Base-by-base conservation (phyloP, 495 filamentous ascomycete species). In the Barbatosphaeria neglecta region DNA sequence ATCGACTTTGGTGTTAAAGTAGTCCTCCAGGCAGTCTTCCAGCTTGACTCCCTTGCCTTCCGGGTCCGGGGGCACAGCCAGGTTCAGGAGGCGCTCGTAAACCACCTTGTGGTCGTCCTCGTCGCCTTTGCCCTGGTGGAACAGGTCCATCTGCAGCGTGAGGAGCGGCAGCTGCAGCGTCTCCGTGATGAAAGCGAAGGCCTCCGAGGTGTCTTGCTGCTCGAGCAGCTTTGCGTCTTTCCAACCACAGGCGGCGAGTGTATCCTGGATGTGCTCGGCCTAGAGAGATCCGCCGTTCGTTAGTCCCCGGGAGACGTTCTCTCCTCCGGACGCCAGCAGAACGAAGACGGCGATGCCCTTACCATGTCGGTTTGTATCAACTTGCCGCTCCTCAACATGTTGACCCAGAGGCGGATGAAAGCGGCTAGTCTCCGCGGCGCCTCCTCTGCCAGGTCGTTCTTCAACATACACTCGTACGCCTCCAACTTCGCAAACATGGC, bases 161-260 rank as follows among this genome's bases (percentile, higher is more conserved):
- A 98, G 77, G 7, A 95, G 77, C 5, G 92, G 92, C 22, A 98
- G 63, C 48, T 93, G 80, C 25, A 98, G 70, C 31, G 79, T 87
- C 44, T 86, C 90, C 2, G 90, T 94, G 43, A 98, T 87, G 63
- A 95, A 95, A 0, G 81, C 84, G 59, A 96, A 98, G 2, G 90
- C 90, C 61, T 98, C 92, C 0, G 92, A 96, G 2, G 83, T 82
- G 63, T 98, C 92, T 56, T 98, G 92, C 61, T 98, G 92, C 46
- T 76, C 72, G 22, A 86, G 56, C 37, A 74, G 66, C 15, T 74
- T 74, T 28, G 90, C 90, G 41, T 94, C 90, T 56, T 76, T 69
- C 92, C 92, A 98, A 19, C 92, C 92, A 62, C 90, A 95, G 25
- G 78, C 80, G n/a, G 84, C 80, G 11, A 98, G 65, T 2, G 88